These are phyloP conservation scores for Xylaria sp. DNA, from an alignment of 2,329 filamentous ascomycete species.

Conservation along the genomic window DNA sequence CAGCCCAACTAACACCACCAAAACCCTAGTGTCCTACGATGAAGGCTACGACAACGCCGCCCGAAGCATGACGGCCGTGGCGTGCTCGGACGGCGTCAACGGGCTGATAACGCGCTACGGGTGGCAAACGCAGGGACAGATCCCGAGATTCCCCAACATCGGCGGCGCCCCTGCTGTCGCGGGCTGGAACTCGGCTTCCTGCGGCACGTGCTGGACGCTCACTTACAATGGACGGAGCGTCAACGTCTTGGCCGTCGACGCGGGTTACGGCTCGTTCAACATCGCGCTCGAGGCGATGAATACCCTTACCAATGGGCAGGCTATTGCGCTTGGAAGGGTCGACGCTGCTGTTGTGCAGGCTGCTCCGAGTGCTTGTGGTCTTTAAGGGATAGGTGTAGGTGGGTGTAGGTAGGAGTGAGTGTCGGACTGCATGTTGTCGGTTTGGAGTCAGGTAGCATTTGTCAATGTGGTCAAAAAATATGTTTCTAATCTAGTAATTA, in stretches of 20 bases:
- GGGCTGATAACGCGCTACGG: conserved; percentile 72
- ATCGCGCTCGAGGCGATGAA: conserved; percentile 68
- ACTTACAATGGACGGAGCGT: conserved; percentile 63
- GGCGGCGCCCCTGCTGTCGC: conserved; percentile 64
- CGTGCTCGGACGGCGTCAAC: conserved; percentile 76
- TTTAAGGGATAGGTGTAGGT: conserved; percentile 40
- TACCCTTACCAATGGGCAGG: conserved; percentile 64
- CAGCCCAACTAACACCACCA: conserved; percentile 33
- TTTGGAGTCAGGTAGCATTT: not conserved
- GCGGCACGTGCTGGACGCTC: conserved; percentile 70
- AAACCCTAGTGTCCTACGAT: conserved; percentile 74
- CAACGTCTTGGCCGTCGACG: conserved; percentile 68
- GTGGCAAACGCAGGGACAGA: conserved; percentile 65
- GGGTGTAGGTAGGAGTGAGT: not conserved
- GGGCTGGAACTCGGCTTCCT: conserved; percentile 67
- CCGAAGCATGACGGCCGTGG: conserved; percentile 66
- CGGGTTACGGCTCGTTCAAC: conserved; percentile 63
- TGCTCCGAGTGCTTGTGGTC: conserved; percentile 56
- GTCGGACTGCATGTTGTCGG: not conserved
- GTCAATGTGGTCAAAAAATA: not conserved
- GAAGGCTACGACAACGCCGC: conserved; percentile 72
- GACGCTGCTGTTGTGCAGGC: conserved; percentile 62
- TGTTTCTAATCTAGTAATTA: not conserved
- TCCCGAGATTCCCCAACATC: conserved; percentile 65
- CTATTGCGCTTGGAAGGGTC: conserved; percentile 61